Conservation (phyloP, 345 rosid species). For the Viola odorata region DNA sequence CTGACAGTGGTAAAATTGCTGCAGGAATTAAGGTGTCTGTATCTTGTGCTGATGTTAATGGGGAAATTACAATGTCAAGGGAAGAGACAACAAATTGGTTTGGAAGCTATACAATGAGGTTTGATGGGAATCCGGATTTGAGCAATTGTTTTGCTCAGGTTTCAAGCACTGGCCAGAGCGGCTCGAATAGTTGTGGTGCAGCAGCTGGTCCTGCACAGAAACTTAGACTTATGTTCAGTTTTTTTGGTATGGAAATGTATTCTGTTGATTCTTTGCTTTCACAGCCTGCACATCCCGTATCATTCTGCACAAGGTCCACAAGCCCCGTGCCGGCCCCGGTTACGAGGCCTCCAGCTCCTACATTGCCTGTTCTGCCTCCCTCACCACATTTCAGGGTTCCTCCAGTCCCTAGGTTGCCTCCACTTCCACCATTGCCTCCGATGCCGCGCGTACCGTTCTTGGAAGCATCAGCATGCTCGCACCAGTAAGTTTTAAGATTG, state of each 20-base stretch:
- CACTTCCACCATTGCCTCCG: constrained; percentile 43
- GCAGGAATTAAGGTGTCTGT: constrained; percentile 59
- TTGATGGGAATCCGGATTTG: constrained; percentile 73
- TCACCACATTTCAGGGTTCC: constrained; percentile 49
- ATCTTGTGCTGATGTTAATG: constrained; percentile 50
- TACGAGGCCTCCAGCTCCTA: constrained; percentile 21
- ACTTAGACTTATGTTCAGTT: constrained; percentile 43
- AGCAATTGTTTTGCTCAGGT: constrained; percentile 66
- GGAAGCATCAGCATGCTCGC: constrained; percentile 73
- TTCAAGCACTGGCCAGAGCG: constrained; percentile 34
- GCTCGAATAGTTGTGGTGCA: constrained; percentile 39
- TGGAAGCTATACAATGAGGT: constrained; percentile 62
- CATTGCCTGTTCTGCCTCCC: constrained; percentile 21
- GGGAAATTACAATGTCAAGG: constrained; percentile 54
- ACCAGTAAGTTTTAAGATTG: constrained; percentile 46
- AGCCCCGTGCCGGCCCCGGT: constrained; percentile 18
- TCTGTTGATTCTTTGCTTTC: constrained; percentile 55
- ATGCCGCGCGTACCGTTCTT: constrained; percentile 50
- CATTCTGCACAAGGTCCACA: constrained; percentile 46
- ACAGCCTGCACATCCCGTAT: constrained; percentile 61
- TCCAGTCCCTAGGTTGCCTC: constrained; percentile 49
- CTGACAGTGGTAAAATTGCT: constrained; percentile 1
- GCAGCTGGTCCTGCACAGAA: constrained; percentile 58
- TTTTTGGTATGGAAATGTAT: constrained; percentile 55
- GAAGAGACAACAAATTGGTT: constrained; percentile 68